phyloP scores from a whole-genome alignment of 768 basidiomycete genomes.

The Tylopilus rubrobrunneus region DNA sequence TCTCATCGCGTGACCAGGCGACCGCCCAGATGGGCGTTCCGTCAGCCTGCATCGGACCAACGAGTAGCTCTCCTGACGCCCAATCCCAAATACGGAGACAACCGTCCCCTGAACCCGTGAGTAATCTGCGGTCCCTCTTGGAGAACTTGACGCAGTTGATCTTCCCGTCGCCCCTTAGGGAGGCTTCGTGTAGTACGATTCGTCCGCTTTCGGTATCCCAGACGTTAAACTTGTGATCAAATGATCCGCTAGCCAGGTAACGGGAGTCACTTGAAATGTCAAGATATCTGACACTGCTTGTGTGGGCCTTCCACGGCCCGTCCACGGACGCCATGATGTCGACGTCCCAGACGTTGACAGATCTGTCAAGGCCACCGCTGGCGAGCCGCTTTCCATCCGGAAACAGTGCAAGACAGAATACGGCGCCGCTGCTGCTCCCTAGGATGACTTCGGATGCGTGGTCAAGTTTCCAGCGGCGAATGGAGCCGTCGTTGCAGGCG shows the following conservation, averaged over 20 bases:
- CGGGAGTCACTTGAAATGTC: constrained; percentile 27
- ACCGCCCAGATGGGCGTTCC: constrained; percentile 27
- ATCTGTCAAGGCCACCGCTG: constrained; percentile 30
- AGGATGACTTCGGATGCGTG: constrained; percentile 23
- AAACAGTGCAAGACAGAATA: constrained; percentile 26
- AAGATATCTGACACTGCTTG: constrained; percentile 26
- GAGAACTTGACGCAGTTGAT: constrained; percentile 30
- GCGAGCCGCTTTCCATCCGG: constrained; percentile 25
- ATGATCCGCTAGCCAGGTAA: constrained; percentile 28
- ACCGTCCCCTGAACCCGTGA: constrained; percentile 28
- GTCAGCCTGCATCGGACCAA: constrained; percentile 23
- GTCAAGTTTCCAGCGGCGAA: constrained; percentile 29
- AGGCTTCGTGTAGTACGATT: constrained; percentile 21
- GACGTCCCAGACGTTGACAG: constrained; percentile 30
- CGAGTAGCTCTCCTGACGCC: constrained; percentile 23
- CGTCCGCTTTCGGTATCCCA: constrained; percentile 28
- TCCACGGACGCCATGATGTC: constrained; percentile 15
- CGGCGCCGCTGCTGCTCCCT: constrained; percentile 17
- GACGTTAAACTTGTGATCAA: constrained; percentile 30
- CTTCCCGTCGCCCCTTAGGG: constrained; percentile 20
- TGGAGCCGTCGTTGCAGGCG: constrained; percentile 29
- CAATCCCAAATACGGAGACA: constrained; percentile 29
- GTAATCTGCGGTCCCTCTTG: constrained; percentile 20
- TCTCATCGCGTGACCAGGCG: constrained; percentile 29
- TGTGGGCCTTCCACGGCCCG: constrained; percentile 23